Base-by-base conservation (phyloP, 176 grass and related monocot genomes). In the Raddia guianensis region DNA sequence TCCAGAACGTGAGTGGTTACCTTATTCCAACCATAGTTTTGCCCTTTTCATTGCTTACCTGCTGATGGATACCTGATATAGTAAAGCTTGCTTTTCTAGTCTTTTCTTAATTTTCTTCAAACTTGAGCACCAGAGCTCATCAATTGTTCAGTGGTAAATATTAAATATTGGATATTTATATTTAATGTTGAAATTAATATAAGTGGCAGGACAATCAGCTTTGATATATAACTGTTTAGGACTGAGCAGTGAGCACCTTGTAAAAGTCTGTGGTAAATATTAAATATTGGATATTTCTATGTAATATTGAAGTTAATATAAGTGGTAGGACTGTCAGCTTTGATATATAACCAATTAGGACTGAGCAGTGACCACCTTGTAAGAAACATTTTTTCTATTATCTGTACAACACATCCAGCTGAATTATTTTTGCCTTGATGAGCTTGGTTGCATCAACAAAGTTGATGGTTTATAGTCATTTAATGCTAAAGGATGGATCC, bases 1-100 rank as follows among this genome's bases (percentile, higher is more conserved):
- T 84, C 83, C 95, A 67, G 92, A 94, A 80, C 92, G 95, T 98
- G 72, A 93, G 92, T 91, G 44, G 18, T 54, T 86, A 37, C 46
- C 7, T 63, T 66, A 47, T 66, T 81, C 49, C 49, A 69, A 33
- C 27, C 53, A 16, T 55, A 73, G 63, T 61, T 47, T 37, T 63
- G 63, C 12, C 43, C 51, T 58, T 80, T 74, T 71, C 27, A 32
- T 49, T 81, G 48, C 59, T 63, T 82, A 63, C 33, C 48, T 51
- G 72, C 4, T 82, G 27, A 12, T 74, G n/a, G 48, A 82, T 73
- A 19, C 67, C 14, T 0, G 44, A 63, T 65, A 53, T 32, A 73
- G 34, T 73, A 48, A 47, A 74, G 61, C 46, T 82, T 73, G 18
- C 45, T 54, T 16, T 62, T 61, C 46, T 43, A 73, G 57, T 32